Evolutionary conservation across 441 rosid genomes (phyloP).

Genomic region (Adansonia madagascariensis): DNA sequence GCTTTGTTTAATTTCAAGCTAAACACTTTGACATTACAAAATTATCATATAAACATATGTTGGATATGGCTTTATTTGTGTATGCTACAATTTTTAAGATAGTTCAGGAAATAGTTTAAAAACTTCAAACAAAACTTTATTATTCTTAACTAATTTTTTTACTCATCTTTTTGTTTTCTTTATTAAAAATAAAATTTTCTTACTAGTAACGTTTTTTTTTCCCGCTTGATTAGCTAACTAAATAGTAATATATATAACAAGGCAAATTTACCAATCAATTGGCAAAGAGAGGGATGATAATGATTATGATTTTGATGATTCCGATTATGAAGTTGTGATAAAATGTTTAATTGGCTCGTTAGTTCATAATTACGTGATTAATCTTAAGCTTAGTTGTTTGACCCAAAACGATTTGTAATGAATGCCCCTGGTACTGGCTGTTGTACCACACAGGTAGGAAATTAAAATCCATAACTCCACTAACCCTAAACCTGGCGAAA

Average conservation of each 20-base stretch:
- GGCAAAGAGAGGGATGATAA: neutral
- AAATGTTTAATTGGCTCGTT: neutral
- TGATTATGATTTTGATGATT: neutral
- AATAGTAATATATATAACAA: neutral
- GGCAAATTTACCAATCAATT: conserved; percentile 18
- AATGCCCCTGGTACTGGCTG: neutral
- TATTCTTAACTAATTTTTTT: too few relatives aligned
- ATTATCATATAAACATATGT: too few relatives aligned
- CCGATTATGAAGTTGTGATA: neutral
- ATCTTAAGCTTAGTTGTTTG: neutral
- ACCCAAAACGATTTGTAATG: neutral
- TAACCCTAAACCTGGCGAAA: neutral
- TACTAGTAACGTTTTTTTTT: too few relatives aligned
- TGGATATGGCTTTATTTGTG: too few relatives aligned
- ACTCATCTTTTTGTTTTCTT: too few relatives aligned
- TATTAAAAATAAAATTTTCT: too few relatives aligned
- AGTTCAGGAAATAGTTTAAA: too few relatives aligned
- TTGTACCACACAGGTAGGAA: too few relatives aligned
- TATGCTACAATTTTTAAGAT: too few relatives aligned
- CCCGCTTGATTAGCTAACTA: neutral
- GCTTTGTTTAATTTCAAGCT: too few relatives aligned
- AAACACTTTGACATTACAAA: too few relatives aligned
- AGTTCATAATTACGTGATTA: conserved; percentile 6
- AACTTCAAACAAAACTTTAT: too few relatives aligned
- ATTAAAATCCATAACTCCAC: neutral